These are phyloP conservation scores for Atkinsonella hypoxylon DNA, from an alignment of 2,329 filamentous ascomycete species.

Conservation along the genomic window DNA sequence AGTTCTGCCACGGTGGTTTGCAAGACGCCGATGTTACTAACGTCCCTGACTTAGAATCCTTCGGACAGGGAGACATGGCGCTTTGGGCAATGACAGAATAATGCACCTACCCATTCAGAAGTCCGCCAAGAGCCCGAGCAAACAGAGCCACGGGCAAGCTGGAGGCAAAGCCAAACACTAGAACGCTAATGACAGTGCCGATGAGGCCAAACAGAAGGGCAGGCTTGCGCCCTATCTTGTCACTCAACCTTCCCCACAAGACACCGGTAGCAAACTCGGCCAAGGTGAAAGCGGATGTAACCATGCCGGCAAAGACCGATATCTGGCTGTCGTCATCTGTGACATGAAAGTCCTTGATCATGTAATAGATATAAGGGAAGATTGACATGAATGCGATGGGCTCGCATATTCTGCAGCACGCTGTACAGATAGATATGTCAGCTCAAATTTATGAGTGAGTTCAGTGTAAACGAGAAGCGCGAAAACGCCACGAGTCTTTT, in stretches of 20 bases:
- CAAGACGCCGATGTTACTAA: conserved; percentile 82
- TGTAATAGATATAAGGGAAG: conserved; percentile 96
- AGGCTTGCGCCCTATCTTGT: conserved; percentile 84
- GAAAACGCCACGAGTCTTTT: conserved; percentile 6
- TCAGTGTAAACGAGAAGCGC: neutral
- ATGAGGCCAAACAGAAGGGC: conserved; percentile 80
- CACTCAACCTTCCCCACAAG: conserved; percentile 86
- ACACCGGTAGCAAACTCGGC: conserved; percentile 89
- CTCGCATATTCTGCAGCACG: conserved; percentile 90
- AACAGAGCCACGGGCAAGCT: conserved; percentile 73
- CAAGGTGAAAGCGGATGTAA: conserved; percentile 91
- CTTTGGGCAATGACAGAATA: neutral
- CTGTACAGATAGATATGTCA: conserved; percentile 29
- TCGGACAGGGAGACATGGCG: neutral
- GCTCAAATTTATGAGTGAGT: neutral
- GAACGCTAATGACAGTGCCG: conserved; percentile 84
- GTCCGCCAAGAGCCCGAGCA: conserved; percentile 76
- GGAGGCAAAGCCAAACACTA: conserved; percentile 82
- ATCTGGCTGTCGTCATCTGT: conserved; percentile 69
- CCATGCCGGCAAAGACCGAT: conserved; percentile 87
- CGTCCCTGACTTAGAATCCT: neutral
- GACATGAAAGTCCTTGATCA: conserved; percentile 86
- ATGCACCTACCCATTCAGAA: conserved; percentile 71
- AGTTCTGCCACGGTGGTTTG: conserved; percentile 93
- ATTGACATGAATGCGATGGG: conserved; percentile 99